These are phyloP conservation scores for Malus asiatica DNA, from an alignment of 306 rosid genomes.

Conservation along the genomic window DNA sequence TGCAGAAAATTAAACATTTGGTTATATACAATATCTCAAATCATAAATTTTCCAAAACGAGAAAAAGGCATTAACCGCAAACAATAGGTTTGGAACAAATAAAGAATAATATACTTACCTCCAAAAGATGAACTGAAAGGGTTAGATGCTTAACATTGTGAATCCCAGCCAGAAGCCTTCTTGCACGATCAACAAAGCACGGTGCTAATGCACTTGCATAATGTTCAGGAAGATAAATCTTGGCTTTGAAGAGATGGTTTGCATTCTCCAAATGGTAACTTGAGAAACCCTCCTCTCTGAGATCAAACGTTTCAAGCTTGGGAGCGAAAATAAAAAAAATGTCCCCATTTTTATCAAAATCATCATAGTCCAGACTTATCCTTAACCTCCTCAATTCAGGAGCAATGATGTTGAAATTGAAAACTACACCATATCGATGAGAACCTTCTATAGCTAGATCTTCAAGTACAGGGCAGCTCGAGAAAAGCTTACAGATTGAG, in stretches of 20 bases:
- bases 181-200: not conserved
- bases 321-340: not conserved
- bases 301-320: not conserved
- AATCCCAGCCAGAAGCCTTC: not conserved
- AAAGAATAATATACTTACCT: not conserved
- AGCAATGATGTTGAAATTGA: not conserved
- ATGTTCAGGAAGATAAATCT: not conserved
- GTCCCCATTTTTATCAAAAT: too few relatives aligned
- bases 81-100: too few relatives aligned
- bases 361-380: not conserved
- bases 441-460: not conserved
- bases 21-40: too few relatives aligned
- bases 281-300: not conserved
- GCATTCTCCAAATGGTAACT: not conserved
- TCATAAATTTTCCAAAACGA: too few relatives aligned
- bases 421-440: not conserved
- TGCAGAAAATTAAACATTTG: too few relatives aligned
- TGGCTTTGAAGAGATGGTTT: not conserved
- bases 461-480: not conserved
- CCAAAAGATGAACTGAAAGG: not conserved
- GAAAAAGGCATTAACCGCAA: too few relatives aligned
- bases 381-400: not conserved
- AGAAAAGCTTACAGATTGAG: not conserved
- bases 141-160: not conserved
- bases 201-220: not conserved